Percentiles rank a stretch among this genome's conserved stretches.
phyloP scores from a whole-genome alignment of 1,284 basidiomycete species.

The Marasmius oreades region DNA sequence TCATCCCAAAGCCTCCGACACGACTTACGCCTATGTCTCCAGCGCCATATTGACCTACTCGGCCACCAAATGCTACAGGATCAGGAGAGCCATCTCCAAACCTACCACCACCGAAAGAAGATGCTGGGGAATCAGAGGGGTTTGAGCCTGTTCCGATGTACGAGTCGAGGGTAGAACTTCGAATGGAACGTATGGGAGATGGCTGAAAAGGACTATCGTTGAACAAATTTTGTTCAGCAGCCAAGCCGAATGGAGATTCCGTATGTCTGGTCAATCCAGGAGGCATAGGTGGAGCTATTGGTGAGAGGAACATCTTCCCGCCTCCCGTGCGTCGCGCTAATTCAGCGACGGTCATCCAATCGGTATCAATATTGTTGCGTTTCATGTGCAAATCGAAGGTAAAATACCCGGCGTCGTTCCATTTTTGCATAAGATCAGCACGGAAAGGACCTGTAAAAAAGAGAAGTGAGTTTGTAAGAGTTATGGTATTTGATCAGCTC shows the following conservation, averaged over 20 bases:
- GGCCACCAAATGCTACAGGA: slow-evolving; percentile 50
- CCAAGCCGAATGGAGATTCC: slow-evolving; percentile 36
- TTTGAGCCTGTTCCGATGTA: slow-evolving; percentile 50
- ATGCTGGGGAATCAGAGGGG: slow-evolving; percentile 64
- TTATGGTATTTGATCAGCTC: neutral
- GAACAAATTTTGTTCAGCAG: slow-evolving; percentile 37
- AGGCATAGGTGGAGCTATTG: slow-evolving; percentile 40
- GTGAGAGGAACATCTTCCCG: slow-evolving; percentile 63
- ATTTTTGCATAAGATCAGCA: slow-evolving; percentile 92
- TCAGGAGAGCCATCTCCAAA: slow-evolving; percentile 69
- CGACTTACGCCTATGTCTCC: slow-evolving; percentile 29
- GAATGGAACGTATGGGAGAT: slow-evolving; percentile 54
- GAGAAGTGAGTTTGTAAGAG: slow-evolving; percentile 7
- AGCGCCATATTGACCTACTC: slow-evolving; percentile 38
- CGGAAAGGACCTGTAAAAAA: slow-evolving; percentile 79
- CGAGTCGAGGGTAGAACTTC: slow-evolving; percentile 56
- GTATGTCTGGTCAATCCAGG: slow-evolving; percentile 51
- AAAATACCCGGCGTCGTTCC: slow-evolving; percentile 93
- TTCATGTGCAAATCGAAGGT: slow-evolving; percentile 82
- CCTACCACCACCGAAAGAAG: slow-evolving; percentile 59
- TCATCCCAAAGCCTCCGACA: slow-evolving; percentile 17
- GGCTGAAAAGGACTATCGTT: slow-evolving; percentile 58
- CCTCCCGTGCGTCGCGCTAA: slow-evolving; percentile 48
- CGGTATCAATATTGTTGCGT: slow-evolving; percentile 61
- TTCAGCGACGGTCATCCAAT: slow-evolving; percentile 64